A percentile compares a stretch with the other conserved stretches of the same genome.
phyloP scores from a whole-genome alignment of 176 grass and related monocot genomes.

The Triticum urartu region DNA sequence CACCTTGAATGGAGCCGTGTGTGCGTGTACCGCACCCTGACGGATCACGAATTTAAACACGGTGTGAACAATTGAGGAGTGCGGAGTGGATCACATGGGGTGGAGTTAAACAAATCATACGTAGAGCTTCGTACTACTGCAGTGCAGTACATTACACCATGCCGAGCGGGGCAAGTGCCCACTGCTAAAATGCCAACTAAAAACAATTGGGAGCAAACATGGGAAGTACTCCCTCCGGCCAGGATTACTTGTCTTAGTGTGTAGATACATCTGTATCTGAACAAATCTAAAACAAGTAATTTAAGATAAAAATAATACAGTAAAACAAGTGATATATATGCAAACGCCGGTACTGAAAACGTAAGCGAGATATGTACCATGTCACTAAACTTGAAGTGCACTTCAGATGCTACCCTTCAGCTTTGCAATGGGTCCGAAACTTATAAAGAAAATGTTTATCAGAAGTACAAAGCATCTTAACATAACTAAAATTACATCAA shows the following conservation, averaged over 20 bases:
- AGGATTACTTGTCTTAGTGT: too few relatives aligned
- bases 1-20: neutral
- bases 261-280: too few relatives aligned
- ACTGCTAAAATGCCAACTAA: neutral
- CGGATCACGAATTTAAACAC: neutral
- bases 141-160: neutral
- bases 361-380: neutral
- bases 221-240: neutral
- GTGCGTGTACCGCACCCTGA: neutral
- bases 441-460: too few relatives aligned
- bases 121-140: neutral
- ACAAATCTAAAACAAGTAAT: too few relatives aligned
- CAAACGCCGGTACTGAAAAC: neutral
- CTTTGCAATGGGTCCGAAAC: neutral
- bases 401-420: neutral
- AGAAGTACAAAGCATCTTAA: too few relatives aligned
- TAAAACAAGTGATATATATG: too few relatives aligned
- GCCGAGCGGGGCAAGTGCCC: neutral
- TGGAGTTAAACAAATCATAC: neutral
- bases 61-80: neutral
- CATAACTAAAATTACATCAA: too few relatives aligned
- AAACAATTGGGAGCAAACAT: neutral
- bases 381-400: conserved; percentile 16
- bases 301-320: too few relatives aligned
- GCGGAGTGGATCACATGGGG: neutral